Percentiles rank a stretch among this genome's conserved stretches.
phyloP scores from a whole-genome alignment of 139 green algal genomes.

The Pseudopediastrum boryanum region DNA sequence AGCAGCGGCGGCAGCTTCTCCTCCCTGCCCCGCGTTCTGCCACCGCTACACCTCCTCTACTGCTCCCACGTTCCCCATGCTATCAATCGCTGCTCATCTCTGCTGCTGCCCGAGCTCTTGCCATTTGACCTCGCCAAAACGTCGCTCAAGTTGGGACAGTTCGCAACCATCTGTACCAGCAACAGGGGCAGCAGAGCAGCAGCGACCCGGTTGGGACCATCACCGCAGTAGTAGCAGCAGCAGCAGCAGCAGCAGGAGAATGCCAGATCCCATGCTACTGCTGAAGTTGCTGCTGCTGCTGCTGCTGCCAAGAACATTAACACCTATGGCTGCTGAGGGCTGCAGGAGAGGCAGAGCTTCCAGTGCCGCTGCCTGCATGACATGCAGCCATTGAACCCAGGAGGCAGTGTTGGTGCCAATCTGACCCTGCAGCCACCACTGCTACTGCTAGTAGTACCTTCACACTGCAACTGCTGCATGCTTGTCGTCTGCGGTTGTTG shows the following conservation, averaged over 20 bases:
- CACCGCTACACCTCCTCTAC: no score
- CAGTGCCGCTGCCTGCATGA: neutral
- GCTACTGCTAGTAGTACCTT: neutral
- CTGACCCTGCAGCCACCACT: neutral
- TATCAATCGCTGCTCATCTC: no score
- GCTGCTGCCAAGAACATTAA: neutral
- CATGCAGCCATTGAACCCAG: slow-evolving; percentile 6
- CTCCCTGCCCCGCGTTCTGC: no score
- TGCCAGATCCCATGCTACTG: neutral
- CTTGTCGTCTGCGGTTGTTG: slow-evolving; percentile 1
- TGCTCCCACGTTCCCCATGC: no score
- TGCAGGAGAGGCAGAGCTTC: no score
- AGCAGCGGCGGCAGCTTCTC: no score
- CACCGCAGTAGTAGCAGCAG: neutral
- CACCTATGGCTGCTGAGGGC: neutral
- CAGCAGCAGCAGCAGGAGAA: neutral
- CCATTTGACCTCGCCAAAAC: no score
- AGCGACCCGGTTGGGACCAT: neutral
- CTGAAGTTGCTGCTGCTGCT: neutral
- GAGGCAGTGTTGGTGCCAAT: slow-evolving; percentile 16
- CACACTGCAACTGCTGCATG: neutral
- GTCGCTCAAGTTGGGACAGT: no score
- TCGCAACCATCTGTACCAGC: no score
- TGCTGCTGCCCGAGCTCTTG: no score
- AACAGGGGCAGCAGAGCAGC: no score